phyloP scores from a whole-genome alignment of 129 eudicot genomes.

The Cynara cardunculus region DNA sequence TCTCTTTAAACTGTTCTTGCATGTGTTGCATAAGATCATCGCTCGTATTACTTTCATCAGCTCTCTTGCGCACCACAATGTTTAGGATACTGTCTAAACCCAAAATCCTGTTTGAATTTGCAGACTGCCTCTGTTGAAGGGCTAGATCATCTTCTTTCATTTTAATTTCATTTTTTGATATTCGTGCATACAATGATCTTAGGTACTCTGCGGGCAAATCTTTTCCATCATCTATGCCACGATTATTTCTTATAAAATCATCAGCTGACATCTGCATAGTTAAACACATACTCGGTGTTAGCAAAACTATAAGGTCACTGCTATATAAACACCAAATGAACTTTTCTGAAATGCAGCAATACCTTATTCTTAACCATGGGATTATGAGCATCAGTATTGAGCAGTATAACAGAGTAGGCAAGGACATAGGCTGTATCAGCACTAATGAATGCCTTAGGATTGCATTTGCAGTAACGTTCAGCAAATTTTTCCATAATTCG shows the following conservation, averaged over 20 bases:
- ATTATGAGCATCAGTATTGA: constrained; percentile 97
- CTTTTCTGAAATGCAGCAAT: constrained; percentile 13
- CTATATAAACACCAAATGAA: not conserved
- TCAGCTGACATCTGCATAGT: constrained; percentile 89
- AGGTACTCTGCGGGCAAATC: constrained; percentile 87
- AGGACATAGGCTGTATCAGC: constrained; percentile 99
- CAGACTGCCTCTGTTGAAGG: constrained; percentile 76
- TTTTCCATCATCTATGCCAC: constrained; percentile 98
- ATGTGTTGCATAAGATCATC: constrained; percentile 93
- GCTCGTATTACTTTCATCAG: constrained; percentile 70
- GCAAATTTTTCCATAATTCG: constrained; percentile 99
- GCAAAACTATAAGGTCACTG: constrained; percentile 11
- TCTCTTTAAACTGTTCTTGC: constrained; percentile 98
- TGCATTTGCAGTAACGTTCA: constrained; percentile 95
- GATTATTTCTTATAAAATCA: constrained; percentile 95
- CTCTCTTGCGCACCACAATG: constrained; percentile 85
- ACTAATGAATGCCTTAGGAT: constrained; percentile 86
- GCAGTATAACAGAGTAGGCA: constrained; percentile 91
- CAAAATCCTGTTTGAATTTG: constrained; percentile 75
- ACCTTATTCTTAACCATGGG: constrained; percentile 99
- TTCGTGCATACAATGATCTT: constrained; percentile 80
- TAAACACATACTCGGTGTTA: constrained; percentile 1
- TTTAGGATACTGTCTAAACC: constrained; percentile 89
- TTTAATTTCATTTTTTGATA: constrained; percentile 90
- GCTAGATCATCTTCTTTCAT: constrained; percentile 90